A percentile compares a stretch with the other conserved stretches of the same genome.
Evolutionary conservation across 1,284 basidiomycete genomes (phyloP).

Genomic region (Malassezia globosa): DNA sequence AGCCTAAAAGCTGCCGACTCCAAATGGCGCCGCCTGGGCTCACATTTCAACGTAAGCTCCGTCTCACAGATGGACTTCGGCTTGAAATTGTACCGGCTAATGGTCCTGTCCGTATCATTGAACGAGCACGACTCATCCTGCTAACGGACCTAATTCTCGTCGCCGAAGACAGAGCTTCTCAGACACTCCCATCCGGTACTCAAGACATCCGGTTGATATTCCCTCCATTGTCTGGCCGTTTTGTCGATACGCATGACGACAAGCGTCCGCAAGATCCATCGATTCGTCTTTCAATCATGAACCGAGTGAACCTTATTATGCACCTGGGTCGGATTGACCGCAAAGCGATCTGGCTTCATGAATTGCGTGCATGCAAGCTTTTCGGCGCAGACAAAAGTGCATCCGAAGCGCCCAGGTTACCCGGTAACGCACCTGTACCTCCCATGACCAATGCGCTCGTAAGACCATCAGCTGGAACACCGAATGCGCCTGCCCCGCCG

Average conservation of each 20-base stretch:
- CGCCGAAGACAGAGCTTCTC: slow-evolving; percentile 48
- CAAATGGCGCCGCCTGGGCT: slow-evolving; percentile 75
- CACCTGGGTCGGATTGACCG: slow-evolving; percentile 53
- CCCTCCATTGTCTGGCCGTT: slow-evolving; percentile 84
- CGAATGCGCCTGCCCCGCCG: too few relatives aligned
- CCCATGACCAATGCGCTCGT: too few relatives aligned
- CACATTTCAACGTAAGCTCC: slow-evolving; percentile 67
- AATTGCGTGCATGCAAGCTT: slow-evolving; percentile 71
- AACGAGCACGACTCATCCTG: slow-evolving; percentile 60
- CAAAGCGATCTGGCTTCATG: slow-evolving; percentile 61
- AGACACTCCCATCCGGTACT: slow-evolving; percentile 13
- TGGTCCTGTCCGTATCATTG: neutral
- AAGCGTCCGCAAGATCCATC: slow-evolving; percentile 50
- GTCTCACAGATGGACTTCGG: slow-evolving; percentile 56
- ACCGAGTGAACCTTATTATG: slow-evolving; percentile 70
- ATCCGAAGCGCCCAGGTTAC: too few relatives aligned
- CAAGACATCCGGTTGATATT: slow-evolving; percentile 82
- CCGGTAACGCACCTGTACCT: too few relatives aligned
- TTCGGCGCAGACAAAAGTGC: slow-evolving; percentile 60
- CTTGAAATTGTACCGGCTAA: neutral
- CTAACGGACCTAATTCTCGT: slow-evolving; percentile 84
- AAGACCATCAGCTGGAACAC: too few relatives aligned
- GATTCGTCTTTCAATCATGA: slow-evolving; percentile 72
- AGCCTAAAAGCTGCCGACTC: slow-evolving; percentile 72
- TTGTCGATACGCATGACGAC: slow-evolving; percentile 54